These are phyloP conservation scores for Dipodascus geniculatus DNA, from an alignment of 805 yeast species.

Conservation along the genomic window DNA sequence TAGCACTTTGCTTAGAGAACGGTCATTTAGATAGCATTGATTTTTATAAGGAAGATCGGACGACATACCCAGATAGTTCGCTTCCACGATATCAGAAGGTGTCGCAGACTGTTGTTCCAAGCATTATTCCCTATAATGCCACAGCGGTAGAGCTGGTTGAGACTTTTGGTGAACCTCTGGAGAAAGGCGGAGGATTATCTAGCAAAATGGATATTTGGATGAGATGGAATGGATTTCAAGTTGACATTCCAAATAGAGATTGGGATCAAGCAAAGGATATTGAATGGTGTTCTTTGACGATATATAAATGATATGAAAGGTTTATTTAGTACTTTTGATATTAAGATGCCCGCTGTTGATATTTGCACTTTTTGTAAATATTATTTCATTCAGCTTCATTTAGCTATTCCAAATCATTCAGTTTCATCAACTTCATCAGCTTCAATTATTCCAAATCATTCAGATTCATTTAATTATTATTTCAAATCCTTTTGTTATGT, in stretches of 20 bases:
- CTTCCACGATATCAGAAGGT: conserved; percentile 12
- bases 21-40: conserved; percentile 26
- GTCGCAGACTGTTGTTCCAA: conserved; percentile 12
- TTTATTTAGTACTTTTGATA: not conserved
- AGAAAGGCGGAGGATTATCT: conserved; percentile 31
- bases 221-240: conserved; percentile 28
- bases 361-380: too few species aligned
- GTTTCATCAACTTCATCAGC: too few species aligned
- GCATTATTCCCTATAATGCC: conserved; percentile 10
- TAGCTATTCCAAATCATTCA: too few species aligned
- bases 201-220: conserved; percentile 30
- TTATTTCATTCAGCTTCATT: too few species aligned
- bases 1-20: conserved; percentile 11
- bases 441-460: too few species aligned
- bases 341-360: too few species aligned
- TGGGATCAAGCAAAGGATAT: conserved; percentile 28
- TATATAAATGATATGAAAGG: too few species aligned
- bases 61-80: not conserved
- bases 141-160: conserved; percentile 25
- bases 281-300: conserved; percentile 23
- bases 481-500: too few species aligned
- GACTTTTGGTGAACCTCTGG: conserved; percentile 30
- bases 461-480: too few species aligned
- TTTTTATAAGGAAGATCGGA: conserved; percentile 20
- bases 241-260: conserved; percentile 25